Conservation (phyloP, 2,329 filamentous ascomycete species). For the Sporothrix brasiliensis region DNA sequence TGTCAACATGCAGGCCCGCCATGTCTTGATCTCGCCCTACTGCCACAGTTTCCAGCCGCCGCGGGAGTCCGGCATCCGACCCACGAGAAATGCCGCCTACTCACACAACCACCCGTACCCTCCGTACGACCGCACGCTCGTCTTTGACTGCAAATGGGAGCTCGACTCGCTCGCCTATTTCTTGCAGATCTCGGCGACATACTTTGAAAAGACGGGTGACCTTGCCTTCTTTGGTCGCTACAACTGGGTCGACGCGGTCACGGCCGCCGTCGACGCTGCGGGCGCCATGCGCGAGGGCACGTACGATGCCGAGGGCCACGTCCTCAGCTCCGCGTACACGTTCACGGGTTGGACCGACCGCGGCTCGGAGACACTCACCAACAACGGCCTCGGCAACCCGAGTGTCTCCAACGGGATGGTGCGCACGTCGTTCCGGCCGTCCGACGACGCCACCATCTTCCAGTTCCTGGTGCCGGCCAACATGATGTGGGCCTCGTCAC, state of each 20-base stretch:
- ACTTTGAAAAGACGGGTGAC: constrained; percentile 73
- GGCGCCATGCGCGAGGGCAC: constrained; percentile 73
- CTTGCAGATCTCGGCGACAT: constrained; percentile 77
- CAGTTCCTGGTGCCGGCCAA: constrained; percentile 90
- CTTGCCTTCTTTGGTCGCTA: constrained; percentile 71
- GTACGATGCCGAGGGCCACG: constrained; percentile 62
- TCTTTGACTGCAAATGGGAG: constrained; percentile 97
- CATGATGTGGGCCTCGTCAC: constrained; percentile 74
- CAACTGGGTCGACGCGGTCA: constrained; percentile 72
- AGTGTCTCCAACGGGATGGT: constrained; percentile 76
- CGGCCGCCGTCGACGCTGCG: constrained; percentile 69
- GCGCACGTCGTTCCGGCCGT: constrained; percentile 85
- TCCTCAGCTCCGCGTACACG: constrained; percentile 67
- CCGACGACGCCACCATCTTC: constrained; percentile 82
- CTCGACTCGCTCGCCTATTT: constrained; percentile 89
- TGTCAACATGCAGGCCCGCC: constrained; percentile 75
- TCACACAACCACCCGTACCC: constrained; percentile 65
- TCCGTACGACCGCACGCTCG: constrained; percentile 65
- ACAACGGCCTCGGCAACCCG: constrained; percentile 78
- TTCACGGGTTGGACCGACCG: constrained; percentile 74
- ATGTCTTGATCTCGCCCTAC: constrained; percentile 71
- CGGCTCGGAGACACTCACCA: constrained; percentile 78
- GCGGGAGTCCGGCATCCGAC: constrained; percentile 66
- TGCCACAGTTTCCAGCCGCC: constrained; percentile 96
- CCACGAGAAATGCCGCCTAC: constrained; percentile 59